Evolutionary conservation across 2,329 filamentous ascomycete species (phyloP), one percentile per base, ranked within the genome.

Genomic region (Cladosporium sp.): DNA sequence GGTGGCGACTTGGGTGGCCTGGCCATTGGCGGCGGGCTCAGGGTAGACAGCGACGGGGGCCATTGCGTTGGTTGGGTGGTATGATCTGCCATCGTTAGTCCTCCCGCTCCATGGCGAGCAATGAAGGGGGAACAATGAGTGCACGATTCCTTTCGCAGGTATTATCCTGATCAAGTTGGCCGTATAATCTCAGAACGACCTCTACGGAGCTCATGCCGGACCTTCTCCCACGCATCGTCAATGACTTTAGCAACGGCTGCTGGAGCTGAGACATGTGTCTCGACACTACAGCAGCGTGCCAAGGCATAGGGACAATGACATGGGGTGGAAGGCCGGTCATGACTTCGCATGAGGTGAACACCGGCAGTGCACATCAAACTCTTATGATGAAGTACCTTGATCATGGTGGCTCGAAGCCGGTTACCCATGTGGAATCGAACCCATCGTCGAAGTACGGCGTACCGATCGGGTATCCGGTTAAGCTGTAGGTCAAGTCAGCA

Each of bases 81-180:
- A 66, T 28, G 53, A 73, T 76, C 79, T 81, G 80, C 79, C 65
- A 39, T 51, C 58, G 71, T 73, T 67, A 76, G 77, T 70, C 68
- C 76, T 77, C 70, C 63, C 74, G 70, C 73, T 74, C 69, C 69
- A 71, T 64, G 67, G 69, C 72, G 59, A 63, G 60, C 60, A 46
- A 46, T 30, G 60, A 78, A 81, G 70, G 80, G 82, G 82, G 66
- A 64, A 72, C 71, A 71, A 73, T 70, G 81, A 86, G 86, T 91
- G 92, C 60, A 96, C 96, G 92, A 95, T 76, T 96, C 60, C 90
- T 93, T 96, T 93, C 93, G 93, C 93, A 93, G 91, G 92, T 92
- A 95, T 95, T 94, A 94, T 93, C 92, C 91, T 74, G 91, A 93
- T 94, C 91, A 94, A 94, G 91, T 94, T 92, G 84, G 89, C 92